A percentile compares a stretch with the other conserved stretches of the same genome.
These are phyloP conservation scores for Neofusicoccum ribis DNA, from an alignment of 2,329 filamentous ascomycete species.

Conservation along the genomic window DNA sequence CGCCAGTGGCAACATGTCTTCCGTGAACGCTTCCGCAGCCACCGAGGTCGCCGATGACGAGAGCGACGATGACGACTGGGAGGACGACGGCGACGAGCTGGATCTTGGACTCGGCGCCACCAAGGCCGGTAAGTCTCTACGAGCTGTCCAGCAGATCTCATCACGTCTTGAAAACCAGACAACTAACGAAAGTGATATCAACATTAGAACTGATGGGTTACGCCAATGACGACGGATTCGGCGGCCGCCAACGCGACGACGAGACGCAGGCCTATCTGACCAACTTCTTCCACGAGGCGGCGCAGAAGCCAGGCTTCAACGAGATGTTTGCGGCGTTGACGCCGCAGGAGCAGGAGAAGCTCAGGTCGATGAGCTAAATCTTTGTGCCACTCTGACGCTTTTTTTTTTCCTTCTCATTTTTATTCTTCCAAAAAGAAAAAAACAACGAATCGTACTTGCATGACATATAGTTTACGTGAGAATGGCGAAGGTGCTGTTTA, in stretches of 20 bases:
- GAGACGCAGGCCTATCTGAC: conserved; percentile 84
- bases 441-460: neutral
- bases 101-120: conserved; percentile 65
- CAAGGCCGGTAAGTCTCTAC: conserved; percentile 35
- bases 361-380: conserved; percentile 38
- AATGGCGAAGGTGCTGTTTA: neutral
- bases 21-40: conserved; percentile 57
- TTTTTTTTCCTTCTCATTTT: too few relatives aligned
- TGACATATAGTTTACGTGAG: neutral
- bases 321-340: conserved; percentile 57
- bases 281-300: conserved; percentile 71
- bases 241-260: conserved; percentile 72
- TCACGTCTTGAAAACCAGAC: neutral
- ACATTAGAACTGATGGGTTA: conserved; percentile 74
- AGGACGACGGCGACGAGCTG: conserved; percentile 73
- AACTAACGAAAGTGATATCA: neutral
- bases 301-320: conserved; percentile 55
- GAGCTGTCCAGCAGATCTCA: too few relatives aligned
- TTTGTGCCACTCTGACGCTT: neutral
- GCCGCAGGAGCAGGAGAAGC: conserved; percentile 55
- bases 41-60: conserved; percentile 66
- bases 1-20: conserved; percentile 52
- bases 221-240: conserved; percentile 52
- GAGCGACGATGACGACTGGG: conserved; percentile 78
- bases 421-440: neutral